Base-by-base conservation (phyloP, 2,329 filamentous ascomycete genomes). In the Hirsutella rhossiliensis region DNA sequence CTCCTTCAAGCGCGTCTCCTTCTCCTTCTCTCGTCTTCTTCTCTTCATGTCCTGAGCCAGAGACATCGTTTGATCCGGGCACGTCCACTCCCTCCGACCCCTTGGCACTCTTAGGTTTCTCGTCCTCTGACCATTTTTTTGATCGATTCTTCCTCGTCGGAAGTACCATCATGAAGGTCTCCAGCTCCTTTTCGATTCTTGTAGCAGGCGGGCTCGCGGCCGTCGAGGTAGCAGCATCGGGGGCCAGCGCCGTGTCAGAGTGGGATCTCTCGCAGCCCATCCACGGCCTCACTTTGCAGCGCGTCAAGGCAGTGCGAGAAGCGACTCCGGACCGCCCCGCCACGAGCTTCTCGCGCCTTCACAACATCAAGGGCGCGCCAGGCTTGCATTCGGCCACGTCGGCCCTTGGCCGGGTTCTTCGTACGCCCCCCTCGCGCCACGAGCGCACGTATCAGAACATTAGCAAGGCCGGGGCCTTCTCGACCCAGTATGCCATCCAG, bases 401-500 rank as follows among this genome's bases (percentile, higher is more conserved):
- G 8, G 55, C 58, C 28, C 50, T 65, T 11, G 34, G 34, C 9
- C 34, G 34, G 34, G 18, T 17, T 17, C 34, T 37, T 11, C 48
- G 50, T 30, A 47, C 40, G 19, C 49, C 43, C 11, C 46, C 50
- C 6, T 44, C 42, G 7, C 48, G 46, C 8, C 46, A 48, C 37
- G 53, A 55, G 36, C 48, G 48, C 23, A 43, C 49, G 15, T 60
- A 56, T 18, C 64, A 67, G 47, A 68, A 68, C 44, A 57, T 67
- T 42, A 62, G 57, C 13, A 54, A 58, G n/a, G 51, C 65, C 3
- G 59, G 61, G 2, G 53, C 57, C 12, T 64, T 60, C 41, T 66
- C 64, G 6, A 68, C 65, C 3, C 64, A 67, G 42, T 69, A 69
- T 42, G 64, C 62, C 44, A 56, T 69, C 38, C 54, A 65, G 40